Percentiles rank a stretch among this genome's conserved stretches.
These are phyloP conservation scores for Heritiera littoralis DNA, from an alignment of 345 rosid species.

Conservation along the genomic window DNA sequence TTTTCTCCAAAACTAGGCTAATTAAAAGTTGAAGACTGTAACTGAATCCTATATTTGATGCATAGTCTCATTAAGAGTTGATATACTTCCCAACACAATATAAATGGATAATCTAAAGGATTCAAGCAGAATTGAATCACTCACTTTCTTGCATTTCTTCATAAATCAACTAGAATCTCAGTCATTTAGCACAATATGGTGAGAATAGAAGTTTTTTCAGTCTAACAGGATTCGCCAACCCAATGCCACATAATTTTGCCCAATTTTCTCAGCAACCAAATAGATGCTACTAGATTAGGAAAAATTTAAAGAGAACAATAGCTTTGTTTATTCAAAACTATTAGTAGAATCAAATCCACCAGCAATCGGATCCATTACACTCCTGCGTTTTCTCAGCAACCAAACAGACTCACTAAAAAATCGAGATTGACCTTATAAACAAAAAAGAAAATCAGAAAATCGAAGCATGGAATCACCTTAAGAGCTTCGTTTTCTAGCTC, in stretches of 20 bases:
- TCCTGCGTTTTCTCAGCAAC: constrained; percentile 21
- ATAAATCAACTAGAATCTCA: not conserved
- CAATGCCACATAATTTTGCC: not conserved
- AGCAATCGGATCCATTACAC: not conserved
- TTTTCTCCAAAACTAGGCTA: not conserved
- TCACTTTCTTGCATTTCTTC: not conserved
- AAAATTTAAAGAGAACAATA: not conserved
- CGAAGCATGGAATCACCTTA: constrained; percentile 32
- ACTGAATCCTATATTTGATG: not conserved
- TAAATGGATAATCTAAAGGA: not conserved
- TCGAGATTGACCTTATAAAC: not conserved
- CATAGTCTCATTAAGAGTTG: not conserved
- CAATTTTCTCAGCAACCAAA: not conserved
- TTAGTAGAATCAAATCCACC: not conserved
- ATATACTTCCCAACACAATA: not conserved
- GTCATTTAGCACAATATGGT: not conserved
- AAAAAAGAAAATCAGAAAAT: not conserved
- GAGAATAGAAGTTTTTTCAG: not conserved
- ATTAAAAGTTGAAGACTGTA: not conserved
- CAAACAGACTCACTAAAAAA: constrained; percentile 1
- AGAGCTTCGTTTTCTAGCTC: constrained; percentile 59
- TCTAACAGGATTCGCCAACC: not conserved
- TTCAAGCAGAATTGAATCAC: not conserved
- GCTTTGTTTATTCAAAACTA: not conserved
- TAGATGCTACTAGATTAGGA: constrained; percentile 4